Conservation (phyloP, 2,329 filamentous ascomycete species). For the Beauveria sp. region DNA sequence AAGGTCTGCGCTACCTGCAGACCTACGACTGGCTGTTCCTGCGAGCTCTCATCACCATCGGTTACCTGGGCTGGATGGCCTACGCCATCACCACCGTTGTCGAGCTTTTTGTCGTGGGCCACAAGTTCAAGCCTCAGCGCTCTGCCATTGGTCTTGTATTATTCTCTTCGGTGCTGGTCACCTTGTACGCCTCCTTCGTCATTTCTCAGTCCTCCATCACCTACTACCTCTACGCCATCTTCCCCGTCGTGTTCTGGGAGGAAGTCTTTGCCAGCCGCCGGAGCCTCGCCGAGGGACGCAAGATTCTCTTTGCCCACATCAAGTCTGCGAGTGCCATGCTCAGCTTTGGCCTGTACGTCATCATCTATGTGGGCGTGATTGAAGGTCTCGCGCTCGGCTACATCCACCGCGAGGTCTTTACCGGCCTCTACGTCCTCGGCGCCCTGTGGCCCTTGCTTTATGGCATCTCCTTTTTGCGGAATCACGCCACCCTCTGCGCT, state of each 20-base stretch:
- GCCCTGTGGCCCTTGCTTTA: constrained; percentile 72
- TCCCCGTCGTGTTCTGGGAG: constrained; percentile 94
- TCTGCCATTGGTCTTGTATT: constrained; percentile 49
- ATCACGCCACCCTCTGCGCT: constrained; percentile 54
- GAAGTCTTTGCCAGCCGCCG: constrained; percentile 75
- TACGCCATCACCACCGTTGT: constrained; percentile 86
- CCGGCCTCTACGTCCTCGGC: constrained; percentile 67
- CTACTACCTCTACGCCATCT: constrained; percentile 88
- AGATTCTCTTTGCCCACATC: constrained; percentile 62
- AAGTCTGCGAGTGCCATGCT: constrained; percentile 49
- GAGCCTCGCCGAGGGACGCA: constrained; percentile 59
- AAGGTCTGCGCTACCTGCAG: constrained; percentile 86
- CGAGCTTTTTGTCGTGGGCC: constrained; percentile 77
- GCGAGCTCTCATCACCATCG: constrained; percentile 76
- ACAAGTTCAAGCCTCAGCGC: constrained; percentile 55
- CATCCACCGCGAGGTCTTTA: constrained; percentile 82
- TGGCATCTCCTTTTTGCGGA: constrained; percentile 62
- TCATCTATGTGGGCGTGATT: constrained; percentile 66
- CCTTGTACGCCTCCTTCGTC: constrained; percentile 70
- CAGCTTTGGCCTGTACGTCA: constrained; percentile 54
- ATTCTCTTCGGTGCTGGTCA: constrained; percentile 70
- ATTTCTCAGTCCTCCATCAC: constrained; percentile 71
- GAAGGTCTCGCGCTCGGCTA: constrained; percentile 85
- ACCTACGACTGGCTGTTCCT: constrained; percentile 99
- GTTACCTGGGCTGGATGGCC: constrained; percentile 92